These are phyloP conservation scores for Aspergillus neotritici DNA, from an alignment of 2,329 filamentous ascomycete genomes.

Conservation along the genomic window DNA sequence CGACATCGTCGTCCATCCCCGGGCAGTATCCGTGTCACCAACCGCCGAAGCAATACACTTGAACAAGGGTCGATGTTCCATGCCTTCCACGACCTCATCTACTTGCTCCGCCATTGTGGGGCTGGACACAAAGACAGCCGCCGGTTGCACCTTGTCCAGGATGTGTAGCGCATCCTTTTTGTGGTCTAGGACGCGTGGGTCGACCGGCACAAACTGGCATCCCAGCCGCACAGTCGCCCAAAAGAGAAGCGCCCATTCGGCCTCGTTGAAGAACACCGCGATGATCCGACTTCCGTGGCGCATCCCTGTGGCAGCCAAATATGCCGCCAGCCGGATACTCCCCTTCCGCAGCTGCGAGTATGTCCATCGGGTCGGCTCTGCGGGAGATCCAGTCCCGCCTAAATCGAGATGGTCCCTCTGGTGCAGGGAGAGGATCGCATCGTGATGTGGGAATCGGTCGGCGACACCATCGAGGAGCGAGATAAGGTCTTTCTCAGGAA, in stretches of 20 bases:
- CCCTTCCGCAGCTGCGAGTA: neutral
- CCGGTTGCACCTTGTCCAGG: neutral
- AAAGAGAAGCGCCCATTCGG: constrained; percentile 8
- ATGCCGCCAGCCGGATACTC: neutral
- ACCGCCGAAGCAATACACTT: neutral
- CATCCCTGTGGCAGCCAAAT: neutral
- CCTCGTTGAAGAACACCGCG: constrained; percentile 3
- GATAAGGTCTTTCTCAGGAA: neutral
- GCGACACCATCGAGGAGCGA: neutral
- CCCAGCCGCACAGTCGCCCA: constrained; percentile 4
- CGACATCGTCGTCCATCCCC: neutral
- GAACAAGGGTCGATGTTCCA: neutral
- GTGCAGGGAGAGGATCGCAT: neutral
- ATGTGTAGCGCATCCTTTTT: neutral
- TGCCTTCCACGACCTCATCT: neutral
- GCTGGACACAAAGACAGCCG: constrained; percentile 3
- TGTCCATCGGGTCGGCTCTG: neutral
- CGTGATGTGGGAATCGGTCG: neutral
- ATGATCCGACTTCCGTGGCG: neutral
- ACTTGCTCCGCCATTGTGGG: neutral
- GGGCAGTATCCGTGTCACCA: too few species aligned
- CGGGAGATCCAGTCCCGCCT: neutral
- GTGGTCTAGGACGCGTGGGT: constrained; percentile 1
- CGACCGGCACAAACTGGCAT: constrained; percentile 3
- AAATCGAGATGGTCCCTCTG: neutral